Evolutionary conservation across 2,329 filamentous ascomycete genomes (phyloP), one percentile per base, ranked within the genome.

Genomic region (Cladosporium oxysporum): DNA sequence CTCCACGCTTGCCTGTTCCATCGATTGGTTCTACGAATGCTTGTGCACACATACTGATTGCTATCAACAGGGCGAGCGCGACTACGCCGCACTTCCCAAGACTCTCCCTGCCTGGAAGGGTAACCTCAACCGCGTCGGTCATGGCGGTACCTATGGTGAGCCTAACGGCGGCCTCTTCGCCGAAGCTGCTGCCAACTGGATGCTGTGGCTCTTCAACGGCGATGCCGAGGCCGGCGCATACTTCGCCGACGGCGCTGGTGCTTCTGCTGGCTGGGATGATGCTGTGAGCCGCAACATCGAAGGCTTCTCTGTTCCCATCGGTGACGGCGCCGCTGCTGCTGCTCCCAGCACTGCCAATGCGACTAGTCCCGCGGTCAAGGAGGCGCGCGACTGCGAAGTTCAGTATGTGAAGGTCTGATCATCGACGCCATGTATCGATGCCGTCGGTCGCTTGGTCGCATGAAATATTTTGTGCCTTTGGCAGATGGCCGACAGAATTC

Each of bases 261-360:
- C 37, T 12, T 55, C 50, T 12, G 35, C 18, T 44, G 61, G 61
- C 18, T 63, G 61, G 61, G 49, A 26, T 35, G 61, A 63, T 57
- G 50, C 61, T 47, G 23, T 33, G n/a, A 63, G 61, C 50, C 61
- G 47, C n/a, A 63, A 63, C 61, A 63, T 63, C n/a, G 61, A 63
- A n/a, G 49, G 35, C 26, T 57, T 57, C 33, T 47, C 61, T 49
- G 61, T 62, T 16, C 60, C 60, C 7, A 23, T 62, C 5, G 47
- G 44, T 29, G 49, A 33, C 5, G 49, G 33, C 12, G n/a, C 6
- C 26, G 7, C 47, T 41, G 47, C 44, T 16, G 29, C 60, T 53
- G 18, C 35, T 7, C 11, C 58, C 28, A n/a, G 3, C 14, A 23
- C 58, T 61, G 47, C 44, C 29, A 61, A 61, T 29, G 26, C 28